Evolutionary conservation across 2,329 filamentous ascomycete species (phyloP).

Genomic region (Zymoseptoria passerinii): DNA sequence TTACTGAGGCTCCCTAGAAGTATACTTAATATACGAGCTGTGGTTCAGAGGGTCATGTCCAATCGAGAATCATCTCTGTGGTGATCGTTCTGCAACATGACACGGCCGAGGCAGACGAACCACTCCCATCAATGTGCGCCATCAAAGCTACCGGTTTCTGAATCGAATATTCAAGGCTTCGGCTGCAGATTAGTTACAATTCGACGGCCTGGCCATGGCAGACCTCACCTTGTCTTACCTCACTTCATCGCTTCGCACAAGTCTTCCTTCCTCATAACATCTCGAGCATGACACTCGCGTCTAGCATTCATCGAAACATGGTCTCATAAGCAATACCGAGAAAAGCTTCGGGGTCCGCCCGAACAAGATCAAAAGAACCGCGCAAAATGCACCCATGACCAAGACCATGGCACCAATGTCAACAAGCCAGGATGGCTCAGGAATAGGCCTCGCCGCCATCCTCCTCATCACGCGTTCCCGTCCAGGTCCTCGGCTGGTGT

Average conservation of each 20-base stretch:
- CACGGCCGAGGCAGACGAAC: too few species aligned
- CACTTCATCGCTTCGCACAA: not conserved
- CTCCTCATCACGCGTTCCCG: constrained; percentile 69
- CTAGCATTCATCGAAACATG: too few species aligned
- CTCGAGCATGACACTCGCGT: too few species aligned
- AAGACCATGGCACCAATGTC: not conserved
- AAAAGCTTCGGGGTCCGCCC: not conserved
- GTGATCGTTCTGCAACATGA: too few species aligned
- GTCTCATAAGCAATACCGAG: too few species aligned
- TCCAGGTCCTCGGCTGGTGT: constrained; percentile 74
- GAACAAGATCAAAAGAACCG: not conserved
- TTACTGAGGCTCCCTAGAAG: not conserved
- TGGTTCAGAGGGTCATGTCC: not conserved
- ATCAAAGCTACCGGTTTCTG: not conserved
- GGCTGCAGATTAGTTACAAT: not conserved
- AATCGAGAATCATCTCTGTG: too few species aligned
- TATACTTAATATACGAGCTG: not conserved
- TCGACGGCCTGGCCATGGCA: too few species aligned
- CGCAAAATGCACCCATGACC: not conserved
- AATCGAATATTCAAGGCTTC: not conserved
- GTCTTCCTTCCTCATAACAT: not conserved
- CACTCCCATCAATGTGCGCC: not conserved
- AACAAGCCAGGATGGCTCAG: not conserved
- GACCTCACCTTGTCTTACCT: not conserved
- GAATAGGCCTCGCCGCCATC: constrained; percentile 51